Evolutionary conservation across 2,329 filamentous ascomycete genomes (phyloP).

Genomic region (Fusarium lyarnte): DNA sequence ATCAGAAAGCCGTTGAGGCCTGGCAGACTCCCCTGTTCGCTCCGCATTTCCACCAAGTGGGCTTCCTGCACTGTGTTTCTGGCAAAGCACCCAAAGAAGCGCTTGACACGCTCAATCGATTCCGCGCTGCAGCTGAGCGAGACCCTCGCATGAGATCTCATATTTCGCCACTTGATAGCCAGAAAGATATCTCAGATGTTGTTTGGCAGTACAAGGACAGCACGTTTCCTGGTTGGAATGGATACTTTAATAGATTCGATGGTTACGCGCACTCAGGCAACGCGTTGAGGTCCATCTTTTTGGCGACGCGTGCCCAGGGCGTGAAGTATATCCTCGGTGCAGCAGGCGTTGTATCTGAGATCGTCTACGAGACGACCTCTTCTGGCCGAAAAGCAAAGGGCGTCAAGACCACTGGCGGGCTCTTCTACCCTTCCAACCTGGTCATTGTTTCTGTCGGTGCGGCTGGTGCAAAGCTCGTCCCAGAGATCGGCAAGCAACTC

Average conservation of each 20-base stretch:
- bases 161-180: constrained; percentile 49
- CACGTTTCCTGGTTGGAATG: constrained; percentile 59
- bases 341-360: constrained; percentile 42
- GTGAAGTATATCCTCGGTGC: constrained; percentile 40
- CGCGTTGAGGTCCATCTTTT: constrained; percentile 58
- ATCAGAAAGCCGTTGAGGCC: constrained; percentile 58
- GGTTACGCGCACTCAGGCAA: constrained; percentile 67
- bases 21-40: constrained; percentile 64
- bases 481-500: constrained; percentile 59
- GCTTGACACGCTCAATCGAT: constrained; percentile 54
- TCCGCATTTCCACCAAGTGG: constrained; percentile 58
- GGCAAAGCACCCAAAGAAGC: constrained; percentile 59
- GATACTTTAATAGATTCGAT: constrained; percentile 66
- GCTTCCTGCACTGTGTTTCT: constrained; percentile 59
- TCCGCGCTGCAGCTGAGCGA: constrained; percentile 52
- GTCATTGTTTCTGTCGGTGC: constrained; percentile 65
- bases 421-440: constrained; percentile 45
- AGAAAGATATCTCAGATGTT: constrained; percentile 51
- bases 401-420: constrained; percentile 18
- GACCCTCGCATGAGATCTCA: constrained; percentile 53
- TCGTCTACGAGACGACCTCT: constrained; percentile 34
- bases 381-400: constrained; percentile 15
- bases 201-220: constrained; percentile 62
- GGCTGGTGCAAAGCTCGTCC: constrained; percentile 56
- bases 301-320: constrained; percentile 47